Evolutionary conservation across 1,284 basidiomycete species (phyloP).

Genomic region (Papiliotrema laurentii): DNA sequence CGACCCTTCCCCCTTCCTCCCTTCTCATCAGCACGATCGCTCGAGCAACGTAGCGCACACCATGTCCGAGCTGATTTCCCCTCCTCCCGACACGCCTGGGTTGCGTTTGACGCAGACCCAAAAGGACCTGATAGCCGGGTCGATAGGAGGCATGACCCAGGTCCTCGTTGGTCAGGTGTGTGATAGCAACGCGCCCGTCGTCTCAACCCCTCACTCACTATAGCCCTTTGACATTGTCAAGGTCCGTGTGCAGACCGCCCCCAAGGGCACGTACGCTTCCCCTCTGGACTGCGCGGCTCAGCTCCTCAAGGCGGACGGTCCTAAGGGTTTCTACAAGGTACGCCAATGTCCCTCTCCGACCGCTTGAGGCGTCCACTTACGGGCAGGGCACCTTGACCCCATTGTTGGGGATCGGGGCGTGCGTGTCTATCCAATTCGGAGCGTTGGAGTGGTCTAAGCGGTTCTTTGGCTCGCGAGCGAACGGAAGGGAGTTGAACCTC

Average conservation of each 20-base stretch:
- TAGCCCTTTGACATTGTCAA: conserved; percentile 92
- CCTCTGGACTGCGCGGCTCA: conserved; percentile 84
- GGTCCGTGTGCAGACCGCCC: conserved; percentile 90
- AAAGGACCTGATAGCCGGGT: conserved; percentile 80
- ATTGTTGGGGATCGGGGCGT: conserved; percentile 78
- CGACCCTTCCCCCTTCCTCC: not conserved
- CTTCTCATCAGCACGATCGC: not conserved
- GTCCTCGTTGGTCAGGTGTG: conserved; percentile 76
- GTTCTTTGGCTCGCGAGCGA: conserved; percentile 53
- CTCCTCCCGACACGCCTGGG: conserved; percentile 22
- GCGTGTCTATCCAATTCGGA: conserved; percentile 96
- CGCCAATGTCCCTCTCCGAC: conserved; percentile 6
- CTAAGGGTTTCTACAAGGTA: conserved; percentile 93
- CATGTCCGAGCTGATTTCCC: conserved; percentile 42
- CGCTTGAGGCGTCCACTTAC: not conserved
- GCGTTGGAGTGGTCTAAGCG: conserved; percentile 86
- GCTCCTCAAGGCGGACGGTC: conserved; percentile 86
- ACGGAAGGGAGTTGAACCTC: conserved; percentile 27
- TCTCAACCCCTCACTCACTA: not conserved
- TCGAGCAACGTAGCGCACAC: no score
- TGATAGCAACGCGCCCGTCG: not conserved
- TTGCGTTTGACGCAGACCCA: conserved; percentile 41
- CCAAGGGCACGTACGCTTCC: conserved; percentile 79
- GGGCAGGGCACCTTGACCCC: conserved; percentile 84
- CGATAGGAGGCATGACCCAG: conserved; percentile 82